Evolutionary conservation across 78 protist species (phyloP), one percentile per base, ranked within the genome.

Genomic region (Mantamonas sphyraenae): DNA sequence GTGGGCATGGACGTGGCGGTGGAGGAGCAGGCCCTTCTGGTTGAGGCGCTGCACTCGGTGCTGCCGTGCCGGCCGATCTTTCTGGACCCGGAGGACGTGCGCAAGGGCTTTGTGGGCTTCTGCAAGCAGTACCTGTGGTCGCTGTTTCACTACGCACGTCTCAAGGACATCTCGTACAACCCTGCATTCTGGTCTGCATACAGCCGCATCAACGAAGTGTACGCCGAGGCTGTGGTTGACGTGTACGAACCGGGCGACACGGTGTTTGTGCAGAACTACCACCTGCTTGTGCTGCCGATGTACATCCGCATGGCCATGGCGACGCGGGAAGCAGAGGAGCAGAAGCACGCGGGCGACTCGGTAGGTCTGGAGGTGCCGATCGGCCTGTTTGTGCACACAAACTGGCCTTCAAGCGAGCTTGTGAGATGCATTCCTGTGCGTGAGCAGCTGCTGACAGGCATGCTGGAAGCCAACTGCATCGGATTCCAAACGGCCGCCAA

Each of bases 61-160:
- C n/a, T n/a, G n/a, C n/a, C n/a, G n/a, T n/a, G n/a, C n/a, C n/a
- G n/a, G n/a, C n/a, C n/a, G n/a, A n/a, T n/a, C n/a, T n/a, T n/a
- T n/a, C n/a, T n/a, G n/a, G n/a, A n/a, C n/a, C n/a, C n/a, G n/a
- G n/a, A n/a, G n/a, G n/a, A n/a, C n/a, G n/a, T n/a, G n/a, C n/a
- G n/a, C n/a, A n/a, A n/a, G n/a, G n/a, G n/a, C n/a, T n/a, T n/a
- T n/a, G n/a, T n/a, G n/a, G n/a, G n/a, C 7, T 84, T 83, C 66
- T 80, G 87, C 22, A 88, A 88, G 55, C 75, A 70, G 0, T 81
- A 77, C 26, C 66, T 88, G 26, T 88, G 95, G 95, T 89, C 91
- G 45, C 63, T 89, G 42, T 74, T 87, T 57, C 94, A 89, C 77
- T 89, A 86, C 64, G 26, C 76, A 19, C 66, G 74, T 3, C 67